Evolutionary conservation across 345 rosid genomes (phyloP), one percentile per base, ranked within the genome.

Genomic region (Citrus australasica): DNA sequence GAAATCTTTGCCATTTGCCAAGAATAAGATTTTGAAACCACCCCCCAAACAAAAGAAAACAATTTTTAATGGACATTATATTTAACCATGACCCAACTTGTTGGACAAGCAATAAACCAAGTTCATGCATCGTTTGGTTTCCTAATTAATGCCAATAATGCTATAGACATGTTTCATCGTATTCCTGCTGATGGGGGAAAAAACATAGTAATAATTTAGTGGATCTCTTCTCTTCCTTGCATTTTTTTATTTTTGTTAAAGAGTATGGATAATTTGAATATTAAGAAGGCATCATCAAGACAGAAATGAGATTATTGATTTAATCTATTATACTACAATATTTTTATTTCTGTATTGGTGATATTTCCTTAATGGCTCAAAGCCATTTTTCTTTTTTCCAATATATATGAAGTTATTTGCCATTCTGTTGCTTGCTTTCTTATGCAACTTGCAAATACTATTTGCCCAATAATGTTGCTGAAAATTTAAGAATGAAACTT

Each of bases 31-130:
- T 35, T 33, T 24, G 24, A 59, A 73, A 73, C 58, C 9, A 37
- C 38, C 38, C 38, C 22, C 42, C 9, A 8, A 7, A 38, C 8
- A 38, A 38, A 38, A 38, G 2, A 37, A 19, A 9, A 68, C 46
- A 46, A 11, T 14, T 63, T 63, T 16, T 48, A 48, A 32, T 10
- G 38, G 62, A 71, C 74, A 19, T 33, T 38, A 5, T 14, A 21
- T 65, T 32, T 33, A 33, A 21, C 21, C 25, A 32, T 11, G 40
- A 17, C 61, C 70, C 69, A 42, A 24, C 69, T 75, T 63, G 60
- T 58, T 75, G 61, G 69, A 75, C 78, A 63, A 30, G 60, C 78
- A 63, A 63, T 63, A 62, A 75, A 63, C 32, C 30, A 11, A 60
- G 32, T 75, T 46, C 46, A 3, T 75, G 17, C 8, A 64, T 38